Conservation (phyloP, 139 green algal genomes). For the Auxenochlorella pyrenoidosa region DNA sequence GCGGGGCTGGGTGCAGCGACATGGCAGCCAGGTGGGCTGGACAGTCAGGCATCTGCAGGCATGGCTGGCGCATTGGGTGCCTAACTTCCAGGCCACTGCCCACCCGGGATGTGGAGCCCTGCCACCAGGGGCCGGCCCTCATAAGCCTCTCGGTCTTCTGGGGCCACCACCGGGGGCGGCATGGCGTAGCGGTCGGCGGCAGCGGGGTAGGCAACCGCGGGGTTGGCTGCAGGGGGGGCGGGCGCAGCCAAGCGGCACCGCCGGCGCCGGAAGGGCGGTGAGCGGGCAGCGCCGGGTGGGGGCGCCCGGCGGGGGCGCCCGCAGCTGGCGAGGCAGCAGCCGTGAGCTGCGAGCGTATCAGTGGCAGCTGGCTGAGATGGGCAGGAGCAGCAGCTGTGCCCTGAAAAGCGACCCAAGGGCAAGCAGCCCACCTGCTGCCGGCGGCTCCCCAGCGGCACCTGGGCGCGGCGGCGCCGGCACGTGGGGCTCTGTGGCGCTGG, state of each 20-base stretch:
- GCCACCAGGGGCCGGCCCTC: conserved; percentile 24
- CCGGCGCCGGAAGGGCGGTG: background rate
- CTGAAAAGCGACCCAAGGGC: too few species aligned
- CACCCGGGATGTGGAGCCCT: conserved; percentile 36
- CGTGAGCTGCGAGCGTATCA: background rate
- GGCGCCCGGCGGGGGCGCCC: too few species aligned
- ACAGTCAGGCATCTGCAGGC: too few species aligned
- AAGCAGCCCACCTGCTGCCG: background rate
- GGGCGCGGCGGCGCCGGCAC: conserved; percentile 15
- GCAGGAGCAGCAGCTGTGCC: too few species aligned
- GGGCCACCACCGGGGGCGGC: background rate
- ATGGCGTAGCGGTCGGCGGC: conserved; percentile 5
- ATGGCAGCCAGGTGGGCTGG: too few species aligned
- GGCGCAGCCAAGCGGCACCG: too few species aligned
- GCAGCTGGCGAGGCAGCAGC: background rate
- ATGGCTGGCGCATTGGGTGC: too few species aligned
- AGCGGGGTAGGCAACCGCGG: background rate
- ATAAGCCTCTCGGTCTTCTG: background rate
- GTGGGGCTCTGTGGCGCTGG: background rate
- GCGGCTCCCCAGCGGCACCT: background rate
- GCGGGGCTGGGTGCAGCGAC: too few species aligned
- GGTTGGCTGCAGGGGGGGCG: too few species aligned
- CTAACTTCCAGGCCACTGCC: too few species aligned
- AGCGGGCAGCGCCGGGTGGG: background rate
- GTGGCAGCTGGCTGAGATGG: too few species aligned